Base-by-base conservation (phyloP, 2,329 filamentous ascomycete genomes). In the Aspergillus udagawae region DNA sequence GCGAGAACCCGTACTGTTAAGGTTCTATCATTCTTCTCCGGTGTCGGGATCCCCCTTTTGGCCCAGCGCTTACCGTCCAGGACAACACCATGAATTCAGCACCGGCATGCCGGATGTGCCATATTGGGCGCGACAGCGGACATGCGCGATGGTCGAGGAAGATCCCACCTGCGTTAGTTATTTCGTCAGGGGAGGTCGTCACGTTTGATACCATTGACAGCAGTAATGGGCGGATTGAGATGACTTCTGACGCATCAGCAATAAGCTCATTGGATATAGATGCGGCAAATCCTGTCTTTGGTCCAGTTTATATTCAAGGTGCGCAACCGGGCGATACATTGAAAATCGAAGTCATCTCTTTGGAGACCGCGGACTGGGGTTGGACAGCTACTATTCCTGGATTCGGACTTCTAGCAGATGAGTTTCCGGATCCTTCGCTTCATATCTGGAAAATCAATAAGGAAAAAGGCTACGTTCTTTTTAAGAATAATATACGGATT, bases 311-410 rank as follows among this genome's bases (percentile, higher is more conserved):
- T 61, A 65, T 83, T 55, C 73, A 79, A 50, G 77, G 73, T 52
- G 80, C 81, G 12, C 70, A 77, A 54, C 79, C 81, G 0, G 81
- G 81, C 42, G 81, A 83, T 63, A 77, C 82, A 1, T 71, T 83
- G 28, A 77, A 80, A 59, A 71, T 83, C 45, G 80, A 83, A 45
- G 71, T 83, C 52, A 72, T 82, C 17, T 71, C 75, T 25, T 70
- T 83, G 4, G 60, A 73, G 55, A 73, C 78, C 4, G 75, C 73
- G 2, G 70, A 73, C 54, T 83, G 77, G 72, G 82, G 81, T 29
- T 83, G 80, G 80, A 82, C 80, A 0, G 78, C 76, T n/a, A 74
- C 83, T 29, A 73, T 83, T 51, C 77, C 77, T 0, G 74, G 72
- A 20, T 82, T 83, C 60, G 81, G 82, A 3, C 73, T 83, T 7